These are phyloP conservation scores for Musa acuminata DNA, from an alignment of 176 grass and related monocot species.

Conservation along the genomic window DNA sequence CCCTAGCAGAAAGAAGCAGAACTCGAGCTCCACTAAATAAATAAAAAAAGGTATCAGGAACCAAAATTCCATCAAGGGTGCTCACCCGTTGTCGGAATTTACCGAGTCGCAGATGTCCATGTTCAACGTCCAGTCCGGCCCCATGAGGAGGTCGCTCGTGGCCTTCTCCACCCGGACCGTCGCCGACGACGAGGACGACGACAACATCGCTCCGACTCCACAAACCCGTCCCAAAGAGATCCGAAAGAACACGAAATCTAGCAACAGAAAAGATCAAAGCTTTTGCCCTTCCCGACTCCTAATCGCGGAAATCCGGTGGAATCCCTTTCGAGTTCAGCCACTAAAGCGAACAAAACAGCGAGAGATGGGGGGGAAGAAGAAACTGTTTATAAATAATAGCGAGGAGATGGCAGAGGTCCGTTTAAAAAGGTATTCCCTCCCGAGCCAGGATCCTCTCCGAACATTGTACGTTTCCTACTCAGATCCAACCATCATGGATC, in stretches of 20 bases:
- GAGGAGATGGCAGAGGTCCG: neutral
- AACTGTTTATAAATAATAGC: slow-evolving; percentile 1
- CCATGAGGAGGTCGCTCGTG: slow-evolving; percentile 80
- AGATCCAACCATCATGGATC: neutral
- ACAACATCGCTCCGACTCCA: slow-evolving; percentile 2
- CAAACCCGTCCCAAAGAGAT: neutral
- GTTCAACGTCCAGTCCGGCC: slow-evolving; percentile 82
- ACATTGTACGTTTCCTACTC: neutral
- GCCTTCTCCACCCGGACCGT: slow-evolving; percentile 82
- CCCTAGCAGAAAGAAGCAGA: neutral
- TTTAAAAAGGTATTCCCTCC: neutral
- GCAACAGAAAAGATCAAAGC: neutral
- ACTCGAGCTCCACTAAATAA: neutral
- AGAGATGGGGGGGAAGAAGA: neutral
- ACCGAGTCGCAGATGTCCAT: slow-evolving; percentile 80
- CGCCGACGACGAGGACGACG: slow-evolving; percentile 33
- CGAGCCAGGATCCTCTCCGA: neutral
- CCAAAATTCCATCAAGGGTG: neutral
- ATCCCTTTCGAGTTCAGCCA: neutral
- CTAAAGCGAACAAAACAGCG: neutral
- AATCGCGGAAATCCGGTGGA: neutral
- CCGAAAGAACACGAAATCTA: neutral
- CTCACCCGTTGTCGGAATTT: slow-evolving; percentile 65
- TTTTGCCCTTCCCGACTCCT: neutral
- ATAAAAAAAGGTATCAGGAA: neutral